Conservation (phyloP, 2,329 filamentous ascomycete species). For the Tolypocladium inflatum region DNA sequence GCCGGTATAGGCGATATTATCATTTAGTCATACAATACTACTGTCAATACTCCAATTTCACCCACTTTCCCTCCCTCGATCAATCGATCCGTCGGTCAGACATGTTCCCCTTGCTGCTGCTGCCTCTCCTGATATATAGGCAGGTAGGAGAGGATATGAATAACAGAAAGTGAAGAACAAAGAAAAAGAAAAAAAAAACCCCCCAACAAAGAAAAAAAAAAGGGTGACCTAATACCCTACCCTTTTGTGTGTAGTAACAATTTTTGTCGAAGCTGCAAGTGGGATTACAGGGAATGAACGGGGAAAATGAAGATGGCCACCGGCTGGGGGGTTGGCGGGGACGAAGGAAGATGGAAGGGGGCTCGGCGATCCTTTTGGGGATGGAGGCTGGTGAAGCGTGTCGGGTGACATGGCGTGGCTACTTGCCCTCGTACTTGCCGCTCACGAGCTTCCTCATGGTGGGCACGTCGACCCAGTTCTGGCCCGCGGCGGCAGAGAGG, state of each 20-base stretch:
- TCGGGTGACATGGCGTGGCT: not conserved
- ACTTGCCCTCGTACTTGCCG: constrained; percentile 61
- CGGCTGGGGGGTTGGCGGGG: no score
- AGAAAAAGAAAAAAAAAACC: not conserved
- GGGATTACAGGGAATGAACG: not conserved
- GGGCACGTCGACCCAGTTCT: constrained; percentile 58
- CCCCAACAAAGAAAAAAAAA: no score
- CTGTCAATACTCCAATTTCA: not conserved
- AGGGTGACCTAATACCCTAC: not conserved
- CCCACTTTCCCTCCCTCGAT: not conserved
- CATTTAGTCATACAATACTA: not conserved
- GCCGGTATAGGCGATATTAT: not conserved
- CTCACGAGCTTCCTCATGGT: constrained; percentile 58
- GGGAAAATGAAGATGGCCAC: not conserved
- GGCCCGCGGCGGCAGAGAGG: constrained; percentile 11
- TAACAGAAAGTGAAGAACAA: no score
- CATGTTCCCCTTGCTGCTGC: not conserved
- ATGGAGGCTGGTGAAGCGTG: not conserved
- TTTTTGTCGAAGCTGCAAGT: not conserved
- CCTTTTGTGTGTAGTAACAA: not conserved
- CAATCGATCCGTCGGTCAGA: not conserved
- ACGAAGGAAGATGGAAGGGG: no score
- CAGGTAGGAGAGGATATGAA: not conserved
- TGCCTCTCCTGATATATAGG: not conserved
- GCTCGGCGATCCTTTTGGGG: not conserved